A percentile compares a stretch with the other conserved stretches of the same genome.
Conservation (phyloP, 2,329 filamentous ascomycete species). For the Nigrospora osmanthi region DNA sequence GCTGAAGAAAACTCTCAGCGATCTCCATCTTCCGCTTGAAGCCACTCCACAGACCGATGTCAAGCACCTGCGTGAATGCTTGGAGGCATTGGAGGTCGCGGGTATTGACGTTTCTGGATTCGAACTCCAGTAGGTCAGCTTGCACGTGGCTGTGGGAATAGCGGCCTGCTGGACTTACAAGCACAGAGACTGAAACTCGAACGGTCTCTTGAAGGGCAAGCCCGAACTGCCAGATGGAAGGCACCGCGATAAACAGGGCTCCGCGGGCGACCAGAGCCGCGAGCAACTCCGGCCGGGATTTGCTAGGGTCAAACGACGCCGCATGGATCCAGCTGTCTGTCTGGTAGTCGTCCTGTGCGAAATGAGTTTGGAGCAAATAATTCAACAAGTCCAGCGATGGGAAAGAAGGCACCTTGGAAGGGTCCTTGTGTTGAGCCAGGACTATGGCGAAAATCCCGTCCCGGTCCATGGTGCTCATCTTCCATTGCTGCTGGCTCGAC, state of each 20-base stretch:
- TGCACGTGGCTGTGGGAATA: too few species aligned
- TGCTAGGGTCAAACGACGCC: constrained; percentile 15
- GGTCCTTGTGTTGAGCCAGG: constrained; percentile 12
- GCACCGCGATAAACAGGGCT: constrained; percentile 15
- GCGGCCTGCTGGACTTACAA: constrained; percentile 14
- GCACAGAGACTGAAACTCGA: constrained; percentile 13
- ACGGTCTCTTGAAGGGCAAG: constrained; percentile 36
- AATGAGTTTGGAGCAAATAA: constrained; percentile 16
- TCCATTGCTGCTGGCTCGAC: constrained; percentile 7
- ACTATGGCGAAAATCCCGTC: constrained; percentile 19
- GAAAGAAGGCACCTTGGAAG: constrained; percentile 13
- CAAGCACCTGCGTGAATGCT: constrained; percentile 38
- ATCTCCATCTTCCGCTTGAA: constrained; percentile 53
- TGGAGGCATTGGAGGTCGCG: constrained; percentile 43
- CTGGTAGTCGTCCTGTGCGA: constrained; percentile 18
- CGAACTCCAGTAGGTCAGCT: constrained; percentile 23
- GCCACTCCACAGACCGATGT: constrained; percentile 50
- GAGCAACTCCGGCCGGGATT: constrained; percentile 14
- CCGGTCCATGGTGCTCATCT: constrained; percentile 10
- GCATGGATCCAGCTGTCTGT: constrained; percentile 17
- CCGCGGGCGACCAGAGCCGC: constrained; percentile 14
- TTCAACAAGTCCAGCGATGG: constrained; percentile 18
- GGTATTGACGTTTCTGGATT: constrained; percentile 39
- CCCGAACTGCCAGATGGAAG: constrained; percentile 19
- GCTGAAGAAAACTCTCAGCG: constrained; percentile 47